Percentiles rank a stretch among this genome's conserved stretches.
Conservation (phyloP, 2,329 filamentous ascomycete genomes). For the Parafenestella ontariensis region DNA sequence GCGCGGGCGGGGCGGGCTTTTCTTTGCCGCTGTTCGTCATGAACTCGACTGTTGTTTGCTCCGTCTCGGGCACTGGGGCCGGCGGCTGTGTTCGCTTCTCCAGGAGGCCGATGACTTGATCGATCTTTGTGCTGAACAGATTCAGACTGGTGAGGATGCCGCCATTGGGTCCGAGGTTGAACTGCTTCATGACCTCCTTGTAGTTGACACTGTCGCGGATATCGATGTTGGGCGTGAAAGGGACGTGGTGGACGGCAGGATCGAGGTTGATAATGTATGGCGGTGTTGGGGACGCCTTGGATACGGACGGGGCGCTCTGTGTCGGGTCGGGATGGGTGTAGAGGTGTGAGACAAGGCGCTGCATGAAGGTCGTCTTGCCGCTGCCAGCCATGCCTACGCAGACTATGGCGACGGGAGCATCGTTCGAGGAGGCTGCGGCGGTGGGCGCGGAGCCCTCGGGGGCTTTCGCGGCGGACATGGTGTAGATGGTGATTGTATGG, state of each 20-base stretch:
- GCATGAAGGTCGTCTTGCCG: constrained; percentile 99
- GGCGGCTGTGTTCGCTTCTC: constrained; percentile 81
- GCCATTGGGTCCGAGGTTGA: constrained; percentile 95
- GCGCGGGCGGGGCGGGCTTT: constrained; percentile 44
- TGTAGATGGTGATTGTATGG: constrained; percentile 15
- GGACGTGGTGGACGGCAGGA: constrained; percentile 89
- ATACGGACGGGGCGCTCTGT: constrained; percentile 34
- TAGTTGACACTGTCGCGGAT: constrained; percentile 99
- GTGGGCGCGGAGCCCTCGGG: constrained; percentile 21
- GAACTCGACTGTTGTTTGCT: constrained; percentile 45
- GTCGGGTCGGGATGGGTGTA: constrained; percentile 72
- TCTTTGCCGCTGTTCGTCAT: constrained; percentile 45
- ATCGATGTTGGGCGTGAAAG: constrained; percentile 97
- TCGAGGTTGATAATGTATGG: constrained; percentile 98
- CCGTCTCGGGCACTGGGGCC: constrained; percentile 28
- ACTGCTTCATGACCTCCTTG: constrained; percentile 99
- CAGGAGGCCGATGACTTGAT: constrained; percentile 86
- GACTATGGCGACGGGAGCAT: constrained; percentile 77
- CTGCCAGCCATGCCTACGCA: constrained; percentile 98
- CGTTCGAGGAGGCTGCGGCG: constrained; percentile 14
- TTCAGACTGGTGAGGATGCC: constrained; percentile 96
- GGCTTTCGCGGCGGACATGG: constrained; percentile 51
- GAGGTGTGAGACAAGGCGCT: constrained; percentile 92
- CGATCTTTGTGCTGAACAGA: constrained; percentile 96
- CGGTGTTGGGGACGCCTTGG: constrained; percentile 53